Percentiles rank a stretch among this genome's conserved stretches.
phyloP scores from a whole-genome alignment of 2,329 filamentous ascomycete species.

The Orbilia quercus region DNA sequence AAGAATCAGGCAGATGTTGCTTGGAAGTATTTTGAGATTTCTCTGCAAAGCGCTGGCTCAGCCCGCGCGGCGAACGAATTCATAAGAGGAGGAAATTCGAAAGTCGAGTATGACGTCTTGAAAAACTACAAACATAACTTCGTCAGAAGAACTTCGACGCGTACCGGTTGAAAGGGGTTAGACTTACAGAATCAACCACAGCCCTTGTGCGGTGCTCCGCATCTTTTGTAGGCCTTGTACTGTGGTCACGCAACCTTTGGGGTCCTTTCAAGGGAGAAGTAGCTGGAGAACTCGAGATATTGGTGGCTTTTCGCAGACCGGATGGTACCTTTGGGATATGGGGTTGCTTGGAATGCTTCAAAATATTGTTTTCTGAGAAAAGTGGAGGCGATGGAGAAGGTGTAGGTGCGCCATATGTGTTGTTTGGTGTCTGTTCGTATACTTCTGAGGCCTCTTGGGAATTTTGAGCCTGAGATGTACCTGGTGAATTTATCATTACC shows the following conservation, averaged over 20 bases:
- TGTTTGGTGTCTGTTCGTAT: neutral
- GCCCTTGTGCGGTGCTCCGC: constrained; percentile 7
- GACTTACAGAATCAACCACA: constrained; percentile 35
- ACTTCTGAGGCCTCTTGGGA: neutral
- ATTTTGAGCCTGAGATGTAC: neutral
- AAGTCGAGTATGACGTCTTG: constrained; percentile 14
- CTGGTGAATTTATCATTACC: neutral
- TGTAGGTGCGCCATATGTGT: constrained; percentile 35
- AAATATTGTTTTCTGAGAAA: constrained; percentile 7
- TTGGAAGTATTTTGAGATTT: constrained; percentile 30
- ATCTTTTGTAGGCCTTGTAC: neutral
- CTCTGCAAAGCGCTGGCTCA: constrained; percentile 4
- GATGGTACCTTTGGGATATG: constrained; percentile 45
- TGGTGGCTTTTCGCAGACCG: constrained; percentile 31
- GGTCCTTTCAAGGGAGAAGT: constrained; percentile 31
- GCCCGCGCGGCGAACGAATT: constrained; percentile 7
- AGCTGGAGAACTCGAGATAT: constrained; percentile 41
- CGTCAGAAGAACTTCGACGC: neutral
- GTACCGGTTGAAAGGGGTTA: neutral
- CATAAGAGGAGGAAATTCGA: constrained; percentile 33
- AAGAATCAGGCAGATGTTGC: neutral
- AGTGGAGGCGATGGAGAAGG: constrained; percentile 48
- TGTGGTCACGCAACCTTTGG: neutral
- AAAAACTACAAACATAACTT: constrained; percentile 17
- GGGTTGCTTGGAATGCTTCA: constrained; percentile 20